A percentile compares a stretch with the other conserved stretches of the same genome.
Evolutionary conservation across 257 asterid species (phyloP).

Genomic region (Cinchona pubescens): DNA sequence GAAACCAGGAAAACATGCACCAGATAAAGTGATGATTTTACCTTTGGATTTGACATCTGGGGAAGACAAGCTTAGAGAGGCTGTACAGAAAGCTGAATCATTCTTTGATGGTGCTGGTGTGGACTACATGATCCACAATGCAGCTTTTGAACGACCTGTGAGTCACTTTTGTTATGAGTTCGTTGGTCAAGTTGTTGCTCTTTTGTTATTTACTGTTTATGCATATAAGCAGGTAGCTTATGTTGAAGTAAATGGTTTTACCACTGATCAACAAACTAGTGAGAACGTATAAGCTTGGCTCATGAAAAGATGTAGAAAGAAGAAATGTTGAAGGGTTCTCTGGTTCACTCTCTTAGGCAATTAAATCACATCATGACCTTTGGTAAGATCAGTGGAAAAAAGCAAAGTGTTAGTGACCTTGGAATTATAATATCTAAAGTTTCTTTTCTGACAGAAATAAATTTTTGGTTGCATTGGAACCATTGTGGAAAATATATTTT

Average conservation of each 20-base stretch:
- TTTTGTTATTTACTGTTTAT: conserved; percentile 3
- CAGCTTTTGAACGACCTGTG: conserved; percentile 97
- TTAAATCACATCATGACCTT: neutral
- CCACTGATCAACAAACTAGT: neutral
- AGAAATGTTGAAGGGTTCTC: neutral
- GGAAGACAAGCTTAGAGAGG: conserved; percentile 61
- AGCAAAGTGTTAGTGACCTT: neutral
- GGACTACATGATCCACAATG: conserved; percentile 93
- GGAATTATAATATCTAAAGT: neutral
- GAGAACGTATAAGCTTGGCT: neutral
- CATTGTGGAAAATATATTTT: neutral
- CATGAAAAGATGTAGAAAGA: neutral
- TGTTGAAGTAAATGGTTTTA: neutral
- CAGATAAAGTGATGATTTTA: conserved; percentile 65
- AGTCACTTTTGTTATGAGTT: conserved; percentile 23
- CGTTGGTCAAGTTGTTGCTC: neutral
- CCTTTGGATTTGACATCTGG: conserved; percentile 85
- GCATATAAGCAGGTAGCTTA: neutral
- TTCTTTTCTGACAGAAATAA: neutral
- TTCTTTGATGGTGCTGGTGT: conserved; percentile 81
- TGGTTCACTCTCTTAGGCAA: neutral
- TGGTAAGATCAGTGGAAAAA: neutral
- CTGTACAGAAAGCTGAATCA: conserved; percentile 76
- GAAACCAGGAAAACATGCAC: conserved; percentile 78
- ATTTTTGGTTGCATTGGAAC: neutral